These are phyloP conservation scores for Casuarina cunninghamiana DNA, from an alignment of 306 rosid species.

Conservation along the genomic window DNA sequence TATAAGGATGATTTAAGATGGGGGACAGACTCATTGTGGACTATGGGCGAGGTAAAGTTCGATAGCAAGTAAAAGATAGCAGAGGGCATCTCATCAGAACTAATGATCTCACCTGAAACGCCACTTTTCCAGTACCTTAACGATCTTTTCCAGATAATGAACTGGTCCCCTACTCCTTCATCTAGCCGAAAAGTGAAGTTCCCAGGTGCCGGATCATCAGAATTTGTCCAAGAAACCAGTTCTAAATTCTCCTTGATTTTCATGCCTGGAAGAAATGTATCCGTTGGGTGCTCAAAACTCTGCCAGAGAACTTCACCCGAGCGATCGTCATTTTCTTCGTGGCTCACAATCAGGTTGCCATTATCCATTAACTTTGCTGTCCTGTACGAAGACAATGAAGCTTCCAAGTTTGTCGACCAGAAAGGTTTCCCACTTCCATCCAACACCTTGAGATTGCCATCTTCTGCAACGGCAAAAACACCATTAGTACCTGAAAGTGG, in stretches of 20 bases:
- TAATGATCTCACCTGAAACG: constrained; percentile 45
- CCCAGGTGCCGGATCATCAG: constrained; percentile 61
- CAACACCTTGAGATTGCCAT: constrained; percentile 62
- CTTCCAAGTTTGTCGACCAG: constrained; percentile 59
- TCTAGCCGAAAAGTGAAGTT: constrained; percentile 71
- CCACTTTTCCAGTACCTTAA: constrained; percentile 75
- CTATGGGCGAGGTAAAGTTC: constrained; percentile 45
- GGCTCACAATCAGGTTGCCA: constrained; percentile 57
- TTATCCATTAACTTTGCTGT: constrained; percentile 54
- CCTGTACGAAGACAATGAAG: constrained; percentile 27
- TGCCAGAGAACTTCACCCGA: constrained; percentile 49
- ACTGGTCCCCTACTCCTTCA: constrained; percentile 51
- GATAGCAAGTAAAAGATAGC: constrained; percentile 60
- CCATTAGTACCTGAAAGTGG: constrained; percentile 55
- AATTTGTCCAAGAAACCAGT: constrained; percentile 66
- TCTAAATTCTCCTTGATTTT: constrained; percentile 50
- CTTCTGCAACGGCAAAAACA: constrained; percentile 48
- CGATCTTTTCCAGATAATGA: constrained; percentile 68
- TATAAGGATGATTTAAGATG: constrained; percentile 58
- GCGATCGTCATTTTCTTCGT: constrained; percentile 36
- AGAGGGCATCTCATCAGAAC: constrained; percentile 60
- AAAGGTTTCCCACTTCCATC: constrained; percentile 38
- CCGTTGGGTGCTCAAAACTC: constrained; percentile 71
- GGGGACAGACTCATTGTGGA: constrained; percentile 59
- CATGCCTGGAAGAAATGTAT: constrained; percentile 88